Conservation (phyloP, 2,329 filamentous ascomycete genomes). For the Thelonectria blattea region DNA sequence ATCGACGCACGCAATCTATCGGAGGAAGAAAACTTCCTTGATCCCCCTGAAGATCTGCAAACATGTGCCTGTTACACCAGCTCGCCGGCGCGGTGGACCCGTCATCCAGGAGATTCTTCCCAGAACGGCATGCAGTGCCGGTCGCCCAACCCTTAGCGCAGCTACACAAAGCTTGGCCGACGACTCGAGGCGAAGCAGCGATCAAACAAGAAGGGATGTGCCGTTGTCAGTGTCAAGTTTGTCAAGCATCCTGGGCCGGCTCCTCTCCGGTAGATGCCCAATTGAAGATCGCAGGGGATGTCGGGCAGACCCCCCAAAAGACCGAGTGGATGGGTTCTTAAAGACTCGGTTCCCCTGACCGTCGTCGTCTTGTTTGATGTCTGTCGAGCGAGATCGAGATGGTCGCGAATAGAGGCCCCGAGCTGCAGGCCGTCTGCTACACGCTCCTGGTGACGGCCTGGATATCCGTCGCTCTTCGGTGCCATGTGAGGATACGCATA, state of each 20-base stretch:
- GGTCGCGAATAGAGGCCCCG: constrained; percentile 43
- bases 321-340: background rate
- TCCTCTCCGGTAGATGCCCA: background rate
- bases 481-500: background rate
- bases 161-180: constrained; percentile 1
- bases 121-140: constrained; percentile 12
- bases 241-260: background rate
- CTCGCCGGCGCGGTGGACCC: constrained; percentile 10
- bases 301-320: background rate
- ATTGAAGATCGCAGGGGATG: background rate
- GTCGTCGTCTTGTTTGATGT: background rate
- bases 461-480: constrained; percentile 36
- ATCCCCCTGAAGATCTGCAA: background rate
- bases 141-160: background rate
- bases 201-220: background rate
- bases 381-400: constrained; percentile 21
- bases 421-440: constrained; percentile 43
- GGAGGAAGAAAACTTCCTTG: background rate
- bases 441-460: constrained; percentile 38
- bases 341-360: background rate
- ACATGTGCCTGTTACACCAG: background rate
- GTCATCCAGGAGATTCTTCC: constrained; percentile 12
- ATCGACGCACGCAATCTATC: background rate
- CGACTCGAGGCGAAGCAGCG: background rate
- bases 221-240: background rate